Percentiles rank a stretch among this genome's conserved stretches.
phyloP scores from a whole-genome alignment of 2,329 filamentous ascomycete genomes.

The Thermothelomyces thermophilus region DNA sequence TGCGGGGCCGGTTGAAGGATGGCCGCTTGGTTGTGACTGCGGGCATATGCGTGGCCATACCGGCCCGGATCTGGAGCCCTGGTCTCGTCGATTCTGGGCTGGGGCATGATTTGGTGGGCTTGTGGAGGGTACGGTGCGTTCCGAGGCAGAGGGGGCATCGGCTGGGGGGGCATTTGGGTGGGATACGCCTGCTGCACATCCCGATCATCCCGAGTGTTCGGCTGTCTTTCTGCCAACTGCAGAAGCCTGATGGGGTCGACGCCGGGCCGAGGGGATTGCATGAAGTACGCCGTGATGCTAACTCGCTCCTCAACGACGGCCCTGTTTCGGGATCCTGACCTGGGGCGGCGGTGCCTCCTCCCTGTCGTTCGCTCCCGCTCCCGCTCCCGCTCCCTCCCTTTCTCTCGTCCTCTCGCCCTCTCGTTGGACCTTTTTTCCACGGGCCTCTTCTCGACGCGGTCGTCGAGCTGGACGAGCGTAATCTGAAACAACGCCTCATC shows the following conservation, averaged over 20 bases:
- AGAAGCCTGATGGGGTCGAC: conserved; percentile 29
- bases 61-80: not conserved
- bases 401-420: conserved; percentile 1
- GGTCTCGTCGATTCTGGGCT: not conserved
- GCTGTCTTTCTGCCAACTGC: conserved; percentile 16
- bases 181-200: not conserved
- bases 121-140: not conserved
- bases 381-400: not conserved
- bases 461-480: conserved; percentile 40
- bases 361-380: conserved; percentile 9
- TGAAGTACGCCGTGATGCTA: conserved; percentile 42
- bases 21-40: not conserved
- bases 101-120: not conserved
- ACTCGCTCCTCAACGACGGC: conserved; percentile 33
- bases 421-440: conserved; percentile 21
- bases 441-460: conserved; percentile 28
- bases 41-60: not conserved
- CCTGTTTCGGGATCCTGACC: conserved; percentile 25
- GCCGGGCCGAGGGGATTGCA: conserved; percentile 32
- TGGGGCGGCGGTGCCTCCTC: too few relatives aligned
- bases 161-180: not conserved
- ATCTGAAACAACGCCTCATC: conserved; percentile 38
- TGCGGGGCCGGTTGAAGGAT: conserved; percentile 4
- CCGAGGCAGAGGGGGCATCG: not conserved
- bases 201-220: conserved; percentile 8